Evolutionary conservation across 805 yeast genomes (phyloP).

Genomic region (Maudiozyma saulgeensis): DNA sequence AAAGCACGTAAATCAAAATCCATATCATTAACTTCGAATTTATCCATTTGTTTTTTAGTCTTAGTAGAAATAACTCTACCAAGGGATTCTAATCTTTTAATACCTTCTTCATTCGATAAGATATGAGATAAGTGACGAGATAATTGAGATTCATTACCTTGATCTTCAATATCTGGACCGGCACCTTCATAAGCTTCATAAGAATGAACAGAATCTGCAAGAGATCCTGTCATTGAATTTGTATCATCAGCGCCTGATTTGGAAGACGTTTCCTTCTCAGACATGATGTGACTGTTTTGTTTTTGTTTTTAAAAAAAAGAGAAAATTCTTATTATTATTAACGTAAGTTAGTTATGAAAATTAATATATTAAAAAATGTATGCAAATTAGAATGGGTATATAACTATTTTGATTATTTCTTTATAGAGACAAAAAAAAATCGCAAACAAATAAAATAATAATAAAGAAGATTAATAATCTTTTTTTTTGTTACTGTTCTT

Average conservation of each 20-base stretch:
- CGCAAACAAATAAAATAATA: too few relatives aligned
- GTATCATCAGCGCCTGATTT: constrained; percentile 2
- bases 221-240: constrained; percentile 1
- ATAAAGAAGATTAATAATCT: too few relatives aligned
- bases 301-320: neutral
- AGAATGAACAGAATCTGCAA: constrained; percentile 2
- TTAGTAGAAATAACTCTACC: constrained; percentile 42
- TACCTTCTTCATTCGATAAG: constrained; percentile 29
- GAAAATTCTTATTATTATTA: neutral
- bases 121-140: constrained; percentile 22
- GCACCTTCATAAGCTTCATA: neutral
- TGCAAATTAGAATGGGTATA: neutral
- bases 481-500: too few relatives aligned
- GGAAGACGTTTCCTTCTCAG: constrained; percentile 1
- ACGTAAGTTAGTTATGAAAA: neutral
- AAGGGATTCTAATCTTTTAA: constrained; percentile 37
- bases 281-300: neutral
- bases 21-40: constrained; percentile 35
- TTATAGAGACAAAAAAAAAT: too few relatives aligned
- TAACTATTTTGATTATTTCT: neutral
- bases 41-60: constrained; percentile 37
- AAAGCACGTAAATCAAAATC: constrained; percentile 39
- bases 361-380: neutral
- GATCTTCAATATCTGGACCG: constrained; percentile 1
- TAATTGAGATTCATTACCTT: constrained; percentile 2